phyloP scores from a whole-genome alignment of 768 basidiomycete genomes.

The Amanita jacksonii region DNA sequence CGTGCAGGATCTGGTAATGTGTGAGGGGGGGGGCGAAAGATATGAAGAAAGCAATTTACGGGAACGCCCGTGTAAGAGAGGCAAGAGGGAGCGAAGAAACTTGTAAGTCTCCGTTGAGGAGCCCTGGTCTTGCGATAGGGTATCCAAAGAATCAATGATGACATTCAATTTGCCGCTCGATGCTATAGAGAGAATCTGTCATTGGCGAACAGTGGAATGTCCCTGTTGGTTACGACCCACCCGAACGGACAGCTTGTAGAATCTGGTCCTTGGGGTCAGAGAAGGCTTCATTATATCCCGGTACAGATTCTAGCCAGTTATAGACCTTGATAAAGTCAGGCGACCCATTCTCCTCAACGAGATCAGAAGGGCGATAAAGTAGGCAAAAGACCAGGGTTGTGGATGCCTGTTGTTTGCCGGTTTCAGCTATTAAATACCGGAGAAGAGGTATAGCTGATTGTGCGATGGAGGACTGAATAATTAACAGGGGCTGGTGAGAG shows the following conservation, averaged over 20 bases:
- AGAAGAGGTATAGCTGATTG: conserved; percentile 52
- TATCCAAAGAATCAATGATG: conserved; percentile 66
- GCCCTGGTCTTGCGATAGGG: conserved; percentile 46
- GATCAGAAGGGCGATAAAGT: conserved; percentile 41
- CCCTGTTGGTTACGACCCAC: too few relatives aligned
- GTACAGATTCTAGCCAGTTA: conserved; percentile 42
- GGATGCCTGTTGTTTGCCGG: conserved; percentile 15
- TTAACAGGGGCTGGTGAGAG: conserved; percentile 31
- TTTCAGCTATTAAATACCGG: conserved; percentile 29
- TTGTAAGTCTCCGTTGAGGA: conserved; percentile 44
- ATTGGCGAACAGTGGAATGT: neutral
- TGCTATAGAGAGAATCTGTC: neutral
- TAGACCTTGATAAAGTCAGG: conserved; percentile 29
- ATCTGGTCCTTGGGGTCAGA: conserved; percentile 27
- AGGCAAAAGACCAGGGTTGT: conserved; percentile 44
- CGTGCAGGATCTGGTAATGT: conserved; percentile 37
- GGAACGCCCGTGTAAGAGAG: conserved; percentile 34
- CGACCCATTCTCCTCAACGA: conserved; percentile 18
- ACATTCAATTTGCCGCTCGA: conserved; percentile 31
- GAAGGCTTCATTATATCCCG: conserved; percentile 37
- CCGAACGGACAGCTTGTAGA: conserved; percentile 30
- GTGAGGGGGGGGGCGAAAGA: conserved; percentile 2
- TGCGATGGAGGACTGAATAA: conserved; percentile 50
- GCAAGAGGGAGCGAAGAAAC: conserved; percentile 39
- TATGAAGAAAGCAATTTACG: conserved; percentile 30